Base-by-base conservation (phyloP, 2,329 filamentous ascomycete species). In the Sporothrix sp. region DNA sequence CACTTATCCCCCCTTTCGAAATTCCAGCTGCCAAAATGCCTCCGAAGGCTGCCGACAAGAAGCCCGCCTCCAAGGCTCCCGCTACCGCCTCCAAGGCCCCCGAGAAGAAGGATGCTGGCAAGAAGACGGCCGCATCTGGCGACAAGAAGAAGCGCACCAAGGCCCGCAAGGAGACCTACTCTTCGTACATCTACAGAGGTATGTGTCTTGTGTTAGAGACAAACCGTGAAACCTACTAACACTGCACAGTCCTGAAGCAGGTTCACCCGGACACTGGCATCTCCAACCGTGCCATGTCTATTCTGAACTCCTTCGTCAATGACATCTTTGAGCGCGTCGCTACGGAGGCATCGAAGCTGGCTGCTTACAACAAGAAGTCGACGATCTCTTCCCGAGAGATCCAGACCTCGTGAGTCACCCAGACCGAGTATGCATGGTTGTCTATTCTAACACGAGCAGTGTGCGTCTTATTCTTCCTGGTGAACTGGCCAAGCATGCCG, bases 111-210 rank as follows among this genome's bases (percentile, higher is more conserved):
- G 91, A 97, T 76, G 93, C 91, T 59, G 93, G 91, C 79, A 98
- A 98, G 87, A 98, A 97, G 86, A 97, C 93, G 45, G 88, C 91
- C 55, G 82, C 90, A 56, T 82, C 87, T 68, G 93, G 93, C 59
- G 93, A 97, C 65, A 97, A 97, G 89, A 98, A 98, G 87, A 98
- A 97, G 90, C 88, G 93, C 68, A 95, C 89, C 78, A 98, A 98
- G 90, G 87, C 90, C 61, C 85, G 93, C 76, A 97, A 97, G 86
- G 93, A 98, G 81, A 98, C 93, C n/a, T 98, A 98, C 80, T 94
- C 87, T 62, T 94, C 88, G 51, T 98, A 98, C 82, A 98, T 98
- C 76, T 98, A 97, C 87, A 98, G 97, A 81, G 93, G 91, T 96
- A 68, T 71, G 81, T 32, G 5, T 28, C 6, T 28, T 5, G 25